phyloP scores from a whole-genome alignment of 164 flowering plant species.

The Magnolia sinica region DNA sequence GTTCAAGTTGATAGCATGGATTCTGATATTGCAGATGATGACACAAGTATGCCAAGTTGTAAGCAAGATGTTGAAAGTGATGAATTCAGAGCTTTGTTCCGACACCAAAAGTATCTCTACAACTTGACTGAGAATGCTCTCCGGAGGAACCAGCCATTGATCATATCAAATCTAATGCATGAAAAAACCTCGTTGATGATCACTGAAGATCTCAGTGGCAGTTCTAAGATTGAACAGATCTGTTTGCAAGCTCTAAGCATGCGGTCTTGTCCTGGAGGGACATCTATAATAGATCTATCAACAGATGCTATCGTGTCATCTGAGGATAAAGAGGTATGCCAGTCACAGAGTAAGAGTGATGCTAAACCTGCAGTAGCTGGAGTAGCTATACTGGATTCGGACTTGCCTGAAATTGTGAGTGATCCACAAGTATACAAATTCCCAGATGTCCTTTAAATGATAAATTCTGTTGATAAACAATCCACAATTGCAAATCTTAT shows the following conservation, averaged over 20 bases:
- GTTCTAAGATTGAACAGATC: constrained; percentile 50
- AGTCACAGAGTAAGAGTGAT: constrained; percentile 25
- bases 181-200: constrained; percentile 47
- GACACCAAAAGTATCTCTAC: constrained; percentile 58
- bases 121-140: constrained; percentile 81
- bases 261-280: constrained; percentile 38
- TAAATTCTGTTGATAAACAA: neutral
- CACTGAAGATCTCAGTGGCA: constrained; percentile 52
- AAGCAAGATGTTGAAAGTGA: constrained; percentile 41
- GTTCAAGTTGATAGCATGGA: constrained; percentile 65
- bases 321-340: constrained; percentile 38
- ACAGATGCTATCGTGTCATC: constrained; percentile 15
- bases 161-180: constrained; percentile 69
- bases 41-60: constrained; percentile 32
- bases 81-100: constrained; percentile 43
- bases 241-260: constrained; percentile 74
- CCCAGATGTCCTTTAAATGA: neutral
- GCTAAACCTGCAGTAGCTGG: constrained; percentile 22
- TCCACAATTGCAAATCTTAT: neutral
- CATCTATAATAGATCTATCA: constrained; percentile 37
- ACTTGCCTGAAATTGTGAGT: constrained; percentile 72
- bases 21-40: constrained; percentile 32
- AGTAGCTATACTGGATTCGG: constrained; percentile 40
- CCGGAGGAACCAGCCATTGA: constrained; percentile 73
- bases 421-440: neutral